phyloP scores from a whole-genome alignment of 1,284 basidiomycete genomes.

The Cryptococcus sp. region DNA sequence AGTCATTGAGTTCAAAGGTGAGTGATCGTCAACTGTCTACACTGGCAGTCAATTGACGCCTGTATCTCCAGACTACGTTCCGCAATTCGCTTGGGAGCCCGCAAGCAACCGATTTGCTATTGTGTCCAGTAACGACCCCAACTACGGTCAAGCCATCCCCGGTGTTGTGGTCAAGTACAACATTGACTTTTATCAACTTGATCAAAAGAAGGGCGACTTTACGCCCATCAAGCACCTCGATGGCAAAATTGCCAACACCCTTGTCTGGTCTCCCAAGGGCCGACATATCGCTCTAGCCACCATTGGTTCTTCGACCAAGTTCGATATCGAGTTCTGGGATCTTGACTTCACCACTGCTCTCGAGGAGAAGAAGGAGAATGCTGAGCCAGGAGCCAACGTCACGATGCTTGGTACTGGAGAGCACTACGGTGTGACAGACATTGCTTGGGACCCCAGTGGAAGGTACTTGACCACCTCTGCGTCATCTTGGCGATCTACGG shows the following conservation, averaged over 20 bases:
- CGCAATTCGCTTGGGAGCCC: constrained; percentile 98
- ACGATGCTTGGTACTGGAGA: constrained; percentile 82
- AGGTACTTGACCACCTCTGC: constrained; percentile 92
- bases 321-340: constrained; percentile 99
- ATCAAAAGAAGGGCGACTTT: constrained; percentile 97
- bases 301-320: constrained; percentile 91
- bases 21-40: constrained; percentile 4
- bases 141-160: constrained; percentile 81
- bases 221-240: constrained; percentile 80
- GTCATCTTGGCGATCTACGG: constrained; percentile 92
- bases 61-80: constrained; percentile 73
- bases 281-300: constrained; percentile 95
- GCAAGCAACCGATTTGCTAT: constrained; percentile 94
- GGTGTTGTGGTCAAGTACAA: constrained; percentile 95
- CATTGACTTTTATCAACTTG: constrained; percentile 94
- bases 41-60: not conserved
- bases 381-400: constrained; percentile 82
- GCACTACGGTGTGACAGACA: constrained; percentile 96
- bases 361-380: constrained; percentile 66
- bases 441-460: constrained; percentile 98
- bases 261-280: constrained; percentile 96
- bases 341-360: constrained; percentile 73
- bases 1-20: constrained; percentile 91
- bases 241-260: constrained; percentile 86
- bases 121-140: constrained; percentile 91